phyloP scores from a whole-genome alignment of 441 rosid species.

The Brassica balearica region DNA sequence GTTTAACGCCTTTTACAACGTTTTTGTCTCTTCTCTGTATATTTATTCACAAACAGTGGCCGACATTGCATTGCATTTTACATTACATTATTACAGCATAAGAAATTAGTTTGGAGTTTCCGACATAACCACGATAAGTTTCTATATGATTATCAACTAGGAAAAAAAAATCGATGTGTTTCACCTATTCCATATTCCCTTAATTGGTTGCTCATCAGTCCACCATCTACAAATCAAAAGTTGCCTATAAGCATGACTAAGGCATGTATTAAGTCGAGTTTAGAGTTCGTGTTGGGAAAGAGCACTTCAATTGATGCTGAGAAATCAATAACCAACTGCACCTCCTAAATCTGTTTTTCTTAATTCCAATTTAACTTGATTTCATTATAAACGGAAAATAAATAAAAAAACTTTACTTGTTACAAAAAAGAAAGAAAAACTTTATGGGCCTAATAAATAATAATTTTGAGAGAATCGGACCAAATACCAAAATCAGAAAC shows the following conservation, averaged over 20 bases:
- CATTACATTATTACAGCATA: neutral
- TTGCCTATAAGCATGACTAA: too few relatives aligned
- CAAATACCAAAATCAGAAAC: constrained; percentile 7
- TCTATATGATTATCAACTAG: too few relatives aligned
- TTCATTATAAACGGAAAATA: too few relatives aligned
- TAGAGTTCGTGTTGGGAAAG: neutral
- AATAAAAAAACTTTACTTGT: too few relatives aligned
- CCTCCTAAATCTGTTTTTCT: neutral
- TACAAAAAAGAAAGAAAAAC: neutral
- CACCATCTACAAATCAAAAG: too few relatives aligned
- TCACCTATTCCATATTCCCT: too few relatives aligned
- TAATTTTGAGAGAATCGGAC: neutral
- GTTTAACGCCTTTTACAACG: constrained; percentile 21
- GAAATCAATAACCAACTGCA: neutral
- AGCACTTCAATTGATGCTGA: constrained; percentile 2
- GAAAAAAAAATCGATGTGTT: too few relatives aligned
- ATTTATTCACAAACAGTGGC: constrained; percentile 33
- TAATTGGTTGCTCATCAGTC: too few relatives aligned
- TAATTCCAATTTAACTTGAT: neutral
- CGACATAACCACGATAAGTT: neutral
- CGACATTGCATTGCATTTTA: neutral
- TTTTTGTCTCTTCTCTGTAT: constrained; percentile 32
- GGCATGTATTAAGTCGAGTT: too few relatives aligned
- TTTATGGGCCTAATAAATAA: neutral
- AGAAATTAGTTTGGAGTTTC: neutral